Evolutionary conservation across 2,329 filamentous ascomycete genomes (phyloP).

Genomic region (Xylariaceae sp.): DNA sequence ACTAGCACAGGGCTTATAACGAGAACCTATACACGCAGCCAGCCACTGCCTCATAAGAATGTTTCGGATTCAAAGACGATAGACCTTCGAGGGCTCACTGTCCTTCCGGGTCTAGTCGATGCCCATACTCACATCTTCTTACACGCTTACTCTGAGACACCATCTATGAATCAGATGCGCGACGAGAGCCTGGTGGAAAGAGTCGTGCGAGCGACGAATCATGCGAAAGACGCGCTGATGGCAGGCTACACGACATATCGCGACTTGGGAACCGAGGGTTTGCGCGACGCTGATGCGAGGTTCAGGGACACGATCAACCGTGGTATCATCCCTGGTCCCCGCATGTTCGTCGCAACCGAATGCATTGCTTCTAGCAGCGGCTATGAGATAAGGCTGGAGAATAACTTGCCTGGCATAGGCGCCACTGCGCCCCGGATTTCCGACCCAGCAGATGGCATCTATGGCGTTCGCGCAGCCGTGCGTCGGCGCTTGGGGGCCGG

Average conservation of each 20-base stretch:
- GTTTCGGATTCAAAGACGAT: conserved; percentile 42
- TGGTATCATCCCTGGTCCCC: conserved; percentile 59
- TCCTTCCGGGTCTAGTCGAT: conserved; percentile 61
- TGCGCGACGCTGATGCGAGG: conserved; percentile 56
- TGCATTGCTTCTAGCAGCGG: conserved; percentile 56
- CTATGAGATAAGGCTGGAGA: conserved; percentile 58
- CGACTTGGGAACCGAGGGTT: conserved; percentile 61
- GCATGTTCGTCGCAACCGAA: conserved; percentile 62
- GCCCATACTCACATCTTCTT: conserved; percentile 64
- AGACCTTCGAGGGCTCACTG: conserved; percentile 59
- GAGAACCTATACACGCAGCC: conserved; percentile 27
- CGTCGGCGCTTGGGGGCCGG: conserved; percentile 54
- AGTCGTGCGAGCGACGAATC: conserved; percentile 60
- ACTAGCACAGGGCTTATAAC: conserved; percentile 35
- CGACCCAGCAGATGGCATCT: conserved; percentile 56
- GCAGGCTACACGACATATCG: conserved; percentile 66
- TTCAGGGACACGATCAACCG: conserved; percentile 61
- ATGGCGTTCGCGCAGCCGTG: conserved; percentile 54
- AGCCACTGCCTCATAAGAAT: conserved; percentile 15
- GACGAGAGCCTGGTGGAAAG: conserved; percentile 65
- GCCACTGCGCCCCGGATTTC: conserved; percentile 46
- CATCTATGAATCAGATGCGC: conserved; percentile 55
- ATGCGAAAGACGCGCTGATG: conserved; percentile 58
- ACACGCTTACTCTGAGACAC: conserved; percentile 52
- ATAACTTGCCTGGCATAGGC: conserved; percentile 41